phyloP scores from a whole-genome alignment of 2,329 filamentous ascomycete genomes.

The Aphanoascus verrucosus region DNA sequence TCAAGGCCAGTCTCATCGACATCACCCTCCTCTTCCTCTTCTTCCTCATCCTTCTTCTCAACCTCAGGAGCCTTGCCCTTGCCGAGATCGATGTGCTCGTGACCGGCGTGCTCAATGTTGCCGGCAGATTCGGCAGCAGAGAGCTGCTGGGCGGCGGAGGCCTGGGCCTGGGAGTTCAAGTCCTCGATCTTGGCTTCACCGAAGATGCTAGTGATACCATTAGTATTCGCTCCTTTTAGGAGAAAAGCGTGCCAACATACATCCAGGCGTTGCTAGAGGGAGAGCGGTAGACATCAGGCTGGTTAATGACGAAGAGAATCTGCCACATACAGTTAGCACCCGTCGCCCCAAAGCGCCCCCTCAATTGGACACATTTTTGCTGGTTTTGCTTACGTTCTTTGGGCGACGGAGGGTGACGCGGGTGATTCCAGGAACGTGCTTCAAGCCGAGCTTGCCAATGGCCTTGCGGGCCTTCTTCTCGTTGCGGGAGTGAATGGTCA shows the following conservation, averaged over 20 bases:
- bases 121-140: constrained; percentile 60
- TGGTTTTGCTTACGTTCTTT: constrained; percentile 70
- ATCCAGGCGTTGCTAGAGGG: constrained; percentile 99
- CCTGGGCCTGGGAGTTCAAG: constrained; percentile 95
- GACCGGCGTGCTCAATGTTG: constrained; percentile 50
- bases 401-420: constrained; percentile 94
- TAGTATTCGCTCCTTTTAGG: constrained; percentile 14
- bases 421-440: constrained; percentile 93
- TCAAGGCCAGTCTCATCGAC: constrained; percentile 90
- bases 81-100: constrained; percentile 41
- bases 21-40: constrained; percentile 88
- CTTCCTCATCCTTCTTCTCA: constrained; percentile 60
- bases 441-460: constrained; percentile 95
- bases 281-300: constrained; percentile 98
- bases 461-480: constrained; percentile 99
- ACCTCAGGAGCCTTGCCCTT: constrained; percentile 59
- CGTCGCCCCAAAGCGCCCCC: not conserved
- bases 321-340: constrained; percentile 30
- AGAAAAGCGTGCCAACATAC: constrained; percentile 48
- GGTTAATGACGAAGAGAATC: constrained; percentile 99
- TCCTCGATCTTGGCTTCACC: constrained; percentile 99
- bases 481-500: constrained; percentile 94
- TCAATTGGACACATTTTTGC: not conserved
- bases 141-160: constrained; percentile 89
- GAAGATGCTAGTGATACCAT: constrained; percentile 61